phyloP scores from a whole-genome alignment of 1,284 basidiomycete species.

The Gomphus sp. region DNA sequence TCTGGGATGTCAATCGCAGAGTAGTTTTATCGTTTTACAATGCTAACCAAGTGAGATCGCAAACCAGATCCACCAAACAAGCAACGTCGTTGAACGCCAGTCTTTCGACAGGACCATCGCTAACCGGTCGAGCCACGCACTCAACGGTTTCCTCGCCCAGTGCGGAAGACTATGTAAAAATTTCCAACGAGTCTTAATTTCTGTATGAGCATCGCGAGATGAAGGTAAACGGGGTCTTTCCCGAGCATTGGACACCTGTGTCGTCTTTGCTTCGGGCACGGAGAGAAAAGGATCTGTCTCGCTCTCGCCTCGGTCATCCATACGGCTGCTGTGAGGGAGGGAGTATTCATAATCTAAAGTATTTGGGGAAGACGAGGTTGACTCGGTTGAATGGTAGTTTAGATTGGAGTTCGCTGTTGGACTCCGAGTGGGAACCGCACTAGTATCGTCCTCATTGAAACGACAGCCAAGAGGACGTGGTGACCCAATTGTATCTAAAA shows the following conservation, averaged over 20 bases:
- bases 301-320: not conserved
- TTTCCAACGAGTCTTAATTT: not conserved
- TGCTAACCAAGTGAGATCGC: slow-evolving; percentile 68
- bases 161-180: slow-evolving; percentile 27
- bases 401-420: not conserved
- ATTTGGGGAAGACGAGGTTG: not conserved
- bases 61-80: slow-evolving; percentile 83
- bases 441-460: not conserved
- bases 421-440: not conserved
- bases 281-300: slow-evolving; percentile 1
- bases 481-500: not conserved
- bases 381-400: not conserved
- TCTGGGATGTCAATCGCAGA: slow-evolving; percentile 10
- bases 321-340: not conserved
- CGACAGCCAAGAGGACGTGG: not conserved
- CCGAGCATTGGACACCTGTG: not conserved
- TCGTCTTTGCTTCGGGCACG: not conserved
- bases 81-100: slow-evolving; percentile 75
- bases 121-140: slow-evolving; percentile 66
- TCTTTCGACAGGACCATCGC: slow-evolving; percentile 70
- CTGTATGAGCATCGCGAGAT: not conserved
- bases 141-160: slow-evolving; percentile 39
- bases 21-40: not conserved
- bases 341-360: not conserved
- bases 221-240: not conserved